Base-by-base conservation (phyloP, 176 grass and related monocot genomes). In the Melocanna baccifera region DNA sequence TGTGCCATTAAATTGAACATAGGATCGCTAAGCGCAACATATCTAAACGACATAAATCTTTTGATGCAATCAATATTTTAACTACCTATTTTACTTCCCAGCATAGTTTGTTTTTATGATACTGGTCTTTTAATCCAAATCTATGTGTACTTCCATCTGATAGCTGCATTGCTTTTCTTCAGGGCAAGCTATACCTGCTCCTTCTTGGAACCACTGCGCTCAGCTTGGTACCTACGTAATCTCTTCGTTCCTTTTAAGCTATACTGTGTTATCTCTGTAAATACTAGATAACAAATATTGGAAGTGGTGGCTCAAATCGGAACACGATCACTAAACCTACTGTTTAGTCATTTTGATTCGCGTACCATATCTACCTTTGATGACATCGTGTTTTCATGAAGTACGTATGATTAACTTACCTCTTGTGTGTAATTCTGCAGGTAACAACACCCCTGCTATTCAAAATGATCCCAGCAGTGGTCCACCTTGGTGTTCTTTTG, bases 121-220 rank as follows among this genome's bases (percentile, higher is more conserved):
- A 51, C 45, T 23, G 36, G 30, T 67, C 41, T 41, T 62, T 75
- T 75, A 41, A 22, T 81, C 81, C 46, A 73, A 40, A 39, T 63
- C 29, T 55, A 26, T 69, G 10, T 29, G 29, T 50, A 41, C 71
- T 50, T 48, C 14, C 37, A 85, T 75, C 74, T 87, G 77, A 86
- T 66, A 80, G 39, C 84, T 90, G 14, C 25, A 42, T 81, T 86
- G 36, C 25, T 83, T 92, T 88, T 84, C 73, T 79, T 82, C 82
- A 99, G 97, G 97, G 97, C 59, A 99, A 99, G 81, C 83, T 99
- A 22, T 99, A 99, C 71, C 81, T 99, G 45, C 86, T 99, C 13
- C 97, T 99, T 81, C 93, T 99, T 58, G 97, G 97, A 63, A 99
- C 93, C 71, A 99, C 97, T 84, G 97, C 93, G 43, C 91, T 99